A percentile compares a stretch with the other conserved stretches of the same genome.
Conservation (phyloP, 1,284 basidiomycete genomes). For the Stygiomarasmius scandens region DNA sequence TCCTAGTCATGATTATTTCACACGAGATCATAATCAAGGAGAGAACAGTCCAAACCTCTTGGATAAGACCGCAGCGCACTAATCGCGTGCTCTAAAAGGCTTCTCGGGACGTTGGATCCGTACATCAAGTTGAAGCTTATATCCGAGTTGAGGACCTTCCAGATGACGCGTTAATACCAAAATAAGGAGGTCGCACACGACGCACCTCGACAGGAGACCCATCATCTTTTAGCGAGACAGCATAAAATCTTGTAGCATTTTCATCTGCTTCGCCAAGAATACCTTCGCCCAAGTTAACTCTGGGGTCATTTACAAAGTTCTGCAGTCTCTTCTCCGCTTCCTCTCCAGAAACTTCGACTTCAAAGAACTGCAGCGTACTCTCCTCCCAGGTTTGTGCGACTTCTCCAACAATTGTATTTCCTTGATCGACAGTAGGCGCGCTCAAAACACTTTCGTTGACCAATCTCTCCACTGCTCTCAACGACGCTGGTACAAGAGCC, state of each 20-base stretch:
- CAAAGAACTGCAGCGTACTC: slow-evolving; percentile 42
- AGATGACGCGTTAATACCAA: neutral
- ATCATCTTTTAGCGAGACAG: slow-evolving; percentile 26
- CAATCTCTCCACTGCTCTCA: slow-evolving; percentile 44
- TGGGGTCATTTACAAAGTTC: slow-evolving; percentile 37
- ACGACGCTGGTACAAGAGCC: slow-evolving; percentile 49
- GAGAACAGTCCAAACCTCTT: neutral
- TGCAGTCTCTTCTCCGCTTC: slow-evolving; percentile 36
- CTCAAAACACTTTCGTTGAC: slow-evolving; percentile 35
- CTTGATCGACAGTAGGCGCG: slow-evolving; percentile 15
- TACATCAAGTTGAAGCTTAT: slow-evolving; percentile 28
- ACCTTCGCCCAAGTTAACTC: slow-evolving; percentile 36
- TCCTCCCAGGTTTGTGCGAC: slow-evolving; percentile 45
- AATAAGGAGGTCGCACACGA: no score
- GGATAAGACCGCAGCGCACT: slow-evolving; percentile 28
- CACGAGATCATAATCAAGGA: neutral
- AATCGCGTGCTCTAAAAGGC: slow-evolving; percentile 24
- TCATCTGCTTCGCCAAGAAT: slow-evolving; percentile 27
- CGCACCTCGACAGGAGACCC: slow-evolving; percentile 28
- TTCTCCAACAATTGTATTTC: slow-evolving; percentile 18
- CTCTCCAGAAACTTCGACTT: slow-evolving; percentile 35
- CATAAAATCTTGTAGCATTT: slow-evolving; percentile 25
- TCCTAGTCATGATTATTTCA: slow-evolving; percentile 14
- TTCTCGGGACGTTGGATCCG: slow-evolving; percentile 23
- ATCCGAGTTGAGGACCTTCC: slow-evolving; percentile 29